Evolutionary conservation across 208 protist genomes (phyloP).

Genomic region (Strigomonas culicis): DNA sequence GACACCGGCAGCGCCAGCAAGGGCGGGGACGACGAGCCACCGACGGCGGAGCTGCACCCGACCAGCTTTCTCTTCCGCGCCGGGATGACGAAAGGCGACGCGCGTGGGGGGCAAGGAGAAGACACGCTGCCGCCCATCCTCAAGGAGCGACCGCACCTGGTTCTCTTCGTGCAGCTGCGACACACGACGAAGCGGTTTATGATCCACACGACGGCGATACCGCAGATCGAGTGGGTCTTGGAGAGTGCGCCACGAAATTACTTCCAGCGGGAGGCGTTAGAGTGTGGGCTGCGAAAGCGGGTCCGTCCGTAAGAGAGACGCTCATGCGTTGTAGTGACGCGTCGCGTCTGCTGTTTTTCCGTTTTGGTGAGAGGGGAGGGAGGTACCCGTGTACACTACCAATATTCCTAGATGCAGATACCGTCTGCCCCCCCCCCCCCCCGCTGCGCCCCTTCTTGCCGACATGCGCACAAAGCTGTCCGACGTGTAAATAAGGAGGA

Average conservation of each 20-base stretch:
- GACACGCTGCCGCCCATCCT: constrained; percentile 19
- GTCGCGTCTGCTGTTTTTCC: background rate
- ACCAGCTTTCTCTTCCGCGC: constrained; percentile 70
- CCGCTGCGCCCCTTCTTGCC: too few relatives aligned
- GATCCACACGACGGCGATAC: constrained; percentile 83
- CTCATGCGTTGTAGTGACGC: constrained; percentile 8
- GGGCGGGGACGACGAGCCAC: constrained; percentile 16
- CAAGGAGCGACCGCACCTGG: constrained; percentile 39
- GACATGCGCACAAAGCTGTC: too few relatives aligned
- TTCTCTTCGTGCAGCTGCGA: constrained; percentile 84
- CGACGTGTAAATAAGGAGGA: too few relatives aligned
- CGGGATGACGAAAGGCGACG: constrained; percentile 20
- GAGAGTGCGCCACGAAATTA: constrained; percentile 75
- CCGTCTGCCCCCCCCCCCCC: too few relatives aligned
- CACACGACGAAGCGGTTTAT: constrained; percentile 85
- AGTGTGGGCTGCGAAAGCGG: constrained; percentile 68
- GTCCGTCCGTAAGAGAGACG: constrained; percentile 9
- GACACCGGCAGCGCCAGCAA: constrained; percentile 32
- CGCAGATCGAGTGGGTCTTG: constrained; percentile 59
- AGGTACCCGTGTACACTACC: too few relatives aligned
- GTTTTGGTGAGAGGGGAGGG: too few relatives aligned
- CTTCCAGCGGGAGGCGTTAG: constrained; percentile 74
- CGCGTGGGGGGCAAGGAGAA: background rate
- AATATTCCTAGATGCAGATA: too few relatives aligned
- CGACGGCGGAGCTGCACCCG: constrained; percentile 70